Base-by-base conservation (phyloP, 2,329 filamentous ascomycete species). In the Byssothecium circinans region DNA sequence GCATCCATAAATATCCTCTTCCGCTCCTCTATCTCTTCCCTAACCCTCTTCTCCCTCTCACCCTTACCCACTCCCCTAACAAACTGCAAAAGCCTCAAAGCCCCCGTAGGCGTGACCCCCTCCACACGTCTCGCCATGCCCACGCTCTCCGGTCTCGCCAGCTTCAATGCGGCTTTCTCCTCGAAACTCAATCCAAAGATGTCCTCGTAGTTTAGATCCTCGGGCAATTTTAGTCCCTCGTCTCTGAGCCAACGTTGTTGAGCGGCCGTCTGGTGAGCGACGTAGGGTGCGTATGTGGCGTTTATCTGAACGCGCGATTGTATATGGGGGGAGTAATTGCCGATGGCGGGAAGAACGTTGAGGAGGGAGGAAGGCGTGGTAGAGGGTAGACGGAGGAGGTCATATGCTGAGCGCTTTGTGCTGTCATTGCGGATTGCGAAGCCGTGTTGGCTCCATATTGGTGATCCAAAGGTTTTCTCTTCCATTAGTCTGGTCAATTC, bases 51-150 rank as follows among this genome's bases (percentile, higher is more conserved):
- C 44, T 62, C 62, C 41, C 58, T 56, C 48, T 68, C 64, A 37
- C 56, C 65, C 45, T 58, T 67, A 48, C 68, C 68, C 25, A 62
- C 67, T 2, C 72, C 74, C 56, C 75, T 76, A n/a, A 90, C 84
- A 65, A 82, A 81, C 19, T 76, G 78, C 47, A 92, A 70, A 52
- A 94, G 65, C 45, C 82, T 62, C 54, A 80, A 53, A 20, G 76
- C 75, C 0, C 77, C 78, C 23, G 71, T 67, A 1, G 78, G 76
- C 50, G 78, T 80, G n/a, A 80, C 79, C 2, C 92, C 92, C 71
- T 99, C 94, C 10, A 96, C 83, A 12, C 94, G 77, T 40, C 90
- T 80, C 25, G 92, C 92, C 79, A 96, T 94, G 0, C 89, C 92
- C 18, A 99, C 78, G 51, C 83, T 95, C 71, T 95, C 89, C 0